Base-by-base conservation (phyloP, 108 stramenopile species). In the Bacterosira constricta region DNA sequence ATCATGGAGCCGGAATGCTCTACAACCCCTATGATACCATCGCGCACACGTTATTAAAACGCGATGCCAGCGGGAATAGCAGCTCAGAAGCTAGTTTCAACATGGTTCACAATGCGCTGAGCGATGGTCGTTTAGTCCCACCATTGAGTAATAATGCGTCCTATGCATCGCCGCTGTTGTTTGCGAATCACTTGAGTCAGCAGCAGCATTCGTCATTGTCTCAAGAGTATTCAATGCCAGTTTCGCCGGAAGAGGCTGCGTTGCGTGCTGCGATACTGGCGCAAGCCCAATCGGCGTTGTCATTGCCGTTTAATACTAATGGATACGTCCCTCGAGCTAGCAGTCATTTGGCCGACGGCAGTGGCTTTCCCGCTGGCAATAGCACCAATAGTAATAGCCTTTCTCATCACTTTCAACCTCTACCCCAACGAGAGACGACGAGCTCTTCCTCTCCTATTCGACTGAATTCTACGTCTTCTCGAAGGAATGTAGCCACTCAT, bases 11-110 rank as follows among this genome's bases (percentile, higher is more conserved):
- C 11, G 45, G 29, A 31, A 29, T 63, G 30, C 6, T 63, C 12
- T 63, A 63, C 62, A 47, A 63, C 45, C 62, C 62, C 42, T 63
- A 18, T 20, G 62, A 63, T 63, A 20, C 62, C 4, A 63, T 63
- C 41, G 44, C 32, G 18, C 58, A 45, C 25, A 23, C 27, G 26
- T 49, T 47, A 21, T 23, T 23, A 18, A 1, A 25, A 1, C 47
- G 11, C 21, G 26, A 25, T 25, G 47, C 23, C 21, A 25, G 3
- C 21, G 26, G 17, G 8, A 49, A 49, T 4, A 25, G 8, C 25
- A 25, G 47, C 47, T 49, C 21, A 21, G 1, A 10, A 7, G 1
- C 47, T 21, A 49, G 47, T n/a, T n/a, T n/a, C n/a, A n/a, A n/a
- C n/a, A n/a, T n/a, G n/a, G n/a, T n/a, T n/a, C n/a, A n/a, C n/a